phyloP scores from a whole-genome alignment of 768 basidiomycete species.

The Podaxis carcinomalis region DNA sequence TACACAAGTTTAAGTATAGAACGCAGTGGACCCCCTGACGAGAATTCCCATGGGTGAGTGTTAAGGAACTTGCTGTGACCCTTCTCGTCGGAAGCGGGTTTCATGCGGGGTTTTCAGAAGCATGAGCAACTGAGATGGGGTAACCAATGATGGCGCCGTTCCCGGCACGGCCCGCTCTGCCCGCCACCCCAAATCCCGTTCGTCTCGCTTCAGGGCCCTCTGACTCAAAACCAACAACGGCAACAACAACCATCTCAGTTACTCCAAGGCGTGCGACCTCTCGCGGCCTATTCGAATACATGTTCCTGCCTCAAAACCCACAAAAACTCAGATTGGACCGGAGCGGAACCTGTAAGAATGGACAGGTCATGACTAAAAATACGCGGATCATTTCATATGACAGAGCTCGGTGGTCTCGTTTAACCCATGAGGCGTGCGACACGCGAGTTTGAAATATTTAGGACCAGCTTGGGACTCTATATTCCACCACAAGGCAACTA shows the following conservation, averaged over 20 bases:
- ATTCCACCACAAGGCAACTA: neutral
- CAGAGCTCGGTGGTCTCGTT: neutral
- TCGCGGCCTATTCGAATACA: neutral
- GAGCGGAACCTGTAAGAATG: neutral
- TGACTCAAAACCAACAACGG: neutral
- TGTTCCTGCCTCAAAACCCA: neutral
- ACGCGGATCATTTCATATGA: neutral
- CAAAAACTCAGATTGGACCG: neutral
- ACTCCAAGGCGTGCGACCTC: neutral
- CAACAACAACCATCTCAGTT: neutral
- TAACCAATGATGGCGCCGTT: neutral
- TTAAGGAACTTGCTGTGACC: neutral
- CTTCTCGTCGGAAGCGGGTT: neutral
- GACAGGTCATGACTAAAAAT: neutral
- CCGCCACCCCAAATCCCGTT: neutral
- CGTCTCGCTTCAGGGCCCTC: neutral
- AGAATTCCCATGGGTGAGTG: neutral
- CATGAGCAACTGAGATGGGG: neutral
- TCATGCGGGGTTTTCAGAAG: constrained; percentile 6
- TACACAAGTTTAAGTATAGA: constrained; percentile 2
- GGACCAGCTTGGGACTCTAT: too few relatives aligned
- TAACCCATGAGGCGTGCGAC: neutral
- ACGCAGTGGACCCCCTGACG: neutral
- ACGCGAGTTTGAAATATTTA: neutral
- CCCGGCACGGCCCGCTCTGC: neutral